phyloP scores from a whole-genome alignment of 306 rosid genomes.

The Quillaja saponaria region DNA sequence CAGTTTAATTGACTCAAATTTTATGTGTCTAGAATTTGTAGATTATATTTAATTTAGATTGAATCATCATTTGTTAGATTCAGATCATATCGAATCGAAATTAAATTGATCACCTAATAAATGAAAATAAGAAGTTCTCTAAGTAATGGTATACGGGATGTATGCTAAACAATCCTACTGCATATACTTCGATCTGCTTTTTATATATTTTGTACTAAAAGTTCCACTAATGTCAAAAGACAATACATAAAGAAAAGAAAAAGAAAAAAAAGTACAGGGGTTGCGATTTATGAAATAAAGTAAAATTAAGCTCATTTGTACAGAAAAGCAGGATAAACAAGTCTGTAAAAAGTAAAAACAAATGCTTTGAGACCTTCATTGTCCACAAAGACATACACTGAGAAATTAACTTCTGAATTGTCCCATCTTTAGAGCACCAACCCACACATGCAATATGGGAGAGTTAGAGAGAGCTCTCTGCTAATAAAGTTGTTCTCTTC shows the following conservation, averaged over 20 bases:
- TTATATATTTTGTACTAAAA: constrained; percentile 8
- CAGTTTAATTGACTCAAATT: too few relatives aligned
- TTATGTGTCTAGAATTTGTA: too few relatives aligned
- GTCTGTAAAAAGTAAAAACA: constrained; percentile 26
- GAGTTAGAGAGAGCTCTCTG: too few relatives aligned
- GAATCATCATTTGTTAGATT: too few relatives aligned
- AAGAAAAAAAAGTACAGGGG: constrained; percentile 10
- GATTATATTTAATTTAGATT: too few relatives aligned
- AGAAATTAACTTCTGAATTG: constrained; percentile 32
- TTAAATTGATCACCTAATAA: too few relatives aligned
- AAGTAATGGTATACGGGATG: background rate
- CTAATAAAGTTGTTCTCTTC: constrained; percentile 80
- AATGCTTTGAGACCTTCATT: constrained; percentile 28
- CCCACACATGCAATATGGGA: constrained; percentile 19
- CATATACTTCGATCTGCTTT: constrained; percentile 22
- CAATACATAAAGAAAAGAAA: background rate
- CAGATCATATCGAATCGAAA: too few relatives aligned
- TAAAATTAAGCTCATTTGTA: constrained; percentile 44
- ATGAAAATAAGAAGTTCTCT: background rate
- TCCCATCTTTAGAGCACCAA: constrained; percentile 32
- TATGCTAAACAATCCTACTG: background rate
- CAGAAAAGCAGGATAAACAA: constrained; percentile 36
- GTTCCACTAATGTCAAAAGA: constrained; percentile 24
- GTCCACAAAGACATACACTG: constrained; percentile 15
- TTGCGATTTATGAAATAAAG: constrained; percentile 36